phyloP scores from a whole-genome alignment of 169 alveolate species.

The Plasmodium fragile region DNA sequence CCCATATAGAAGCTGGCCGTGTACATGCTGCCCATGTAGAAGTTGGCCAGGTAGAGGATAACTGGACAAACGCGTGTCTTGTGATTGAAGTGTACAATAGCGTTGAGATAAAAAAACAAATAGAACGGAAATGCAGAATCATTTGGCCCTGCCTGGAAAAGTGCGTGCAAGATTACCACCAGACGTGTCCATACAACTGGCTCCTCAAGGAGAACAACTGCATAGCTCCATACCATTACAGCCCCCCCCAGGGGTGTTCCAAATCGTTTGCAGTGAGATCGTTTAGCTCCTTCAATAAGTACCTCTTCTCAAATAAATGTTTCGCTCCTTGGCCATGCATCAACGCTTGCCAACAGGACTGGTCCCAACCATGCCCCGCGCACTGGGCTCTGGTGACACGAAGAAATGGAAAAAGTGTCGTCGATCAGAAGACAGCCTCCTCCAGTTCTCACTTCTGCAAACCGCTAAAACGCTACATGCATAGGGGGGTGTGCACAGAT shows the following conservation, averaged over 20 bases:
- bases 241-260: constrained; percentile 80
- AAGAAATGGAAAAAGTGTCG: not conserved
- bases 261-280: constrained; percentile 39
- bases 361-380: constrained; percentile 52
- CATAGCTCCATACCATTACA: constrained; percentile 80
- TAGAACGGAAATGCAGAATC: constrained; percentile 42
- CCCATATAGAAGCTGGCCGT: not conserved
- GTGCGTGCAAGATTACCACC: constrained; percentile 73
- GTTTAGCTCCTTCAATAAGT: constrained; percentile 70
- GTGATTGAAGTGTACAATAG: constrained; percentile 61
- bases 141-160: constrained; percentile 67
- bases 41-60: too few species aligned
- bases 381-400: not conserved
- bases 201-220: constrained; percentile 68
- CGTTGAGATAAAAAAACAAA: constrained; percentile 22
- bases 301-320: constrained; percentile 77
- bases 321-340: constrained; percentile 85
- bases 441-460: constrained; percentile 8
- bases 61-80: not conserved
- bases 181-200: constrained; percentile 83
- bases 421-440: not conserved
- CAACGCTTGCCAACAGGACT: constrained; percentile 81
- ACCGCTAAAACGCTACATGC: constrained; percentile 2
- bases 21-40: too few species aligned
- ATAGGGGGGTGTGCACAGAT: constrained; percentile 38